Conservation (phyloP, 2,329 filamentous ascomycete genomes). For the Parascedosporium putredinis region DNA sequence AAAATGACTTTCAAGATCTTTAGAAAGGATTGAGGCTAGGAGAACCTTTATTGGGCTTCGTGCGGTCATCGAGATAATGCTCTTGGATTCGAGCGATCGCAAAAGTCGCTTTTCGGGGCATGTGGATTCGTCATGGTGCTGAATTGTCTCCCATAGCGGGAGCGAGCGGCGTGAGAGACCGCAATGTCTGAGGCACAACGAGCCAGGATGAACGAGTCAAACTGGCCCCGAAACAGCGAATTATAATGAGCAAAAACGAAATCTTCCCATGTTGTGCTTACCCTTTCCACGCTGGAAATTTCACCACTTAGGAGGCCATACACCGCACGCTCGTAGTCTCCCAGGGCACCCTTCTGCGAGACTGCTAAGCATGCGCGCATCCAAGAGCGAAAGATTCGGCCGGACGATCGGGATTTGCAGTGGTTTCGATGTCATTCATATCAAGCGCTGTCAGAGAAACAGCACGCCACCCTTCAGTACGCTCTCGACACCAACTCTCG, state of each 20-base stretch:
- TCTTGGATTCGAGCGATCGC: conserved; percentile 45
- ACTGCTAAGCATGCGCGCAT: conserved; percentile 65
- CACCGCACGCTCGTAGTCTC: conserved; percentile 77
- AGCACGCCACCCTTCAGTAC: conserved; percentile 82
- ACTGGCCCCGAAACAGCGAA: conserved; percentile 68
- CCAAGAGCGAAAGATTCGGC: conserved; percentile 53
- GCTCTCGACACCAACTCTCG: conserved; percentile 74
- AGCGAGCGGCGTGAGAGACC: conserved; percentile 47
- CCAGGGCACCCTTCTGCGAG: conserved; percentile 57
- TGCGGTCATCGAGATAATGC: conserved; percentile 46
- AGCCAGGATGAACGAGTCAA: conserved; percentile 58
- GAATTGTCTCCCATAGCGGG: conserved; percentile 52
- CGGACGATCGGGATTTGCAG: conserved; percentile 28
- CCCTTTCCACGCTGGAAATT: conserved; percentile 61
- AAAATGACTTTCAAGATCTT: conserved; percentile 48
- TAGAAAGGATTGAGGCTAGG: conserved; percentile 63
- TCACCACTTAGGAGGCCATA: conserved; percentile 88
- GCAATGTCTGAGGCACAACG: conserved; percentile 43
- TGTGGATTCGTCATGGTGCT: conserved; percentile 47
- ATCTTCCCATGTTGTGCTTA: conserved; percentile 77
- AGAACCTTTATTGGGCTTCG: conserved; percentile 60
- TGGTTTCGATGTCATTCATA: conserved; percentile 36
- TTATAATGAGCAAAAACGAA: conserved; percentile 82
- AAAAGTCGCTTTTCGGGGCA: conserved; percentile 49
- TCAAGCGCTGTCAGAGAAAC: conserved; percentile 67